Evolutionary conservation across 2,329 filamentous ascomycete species (phyloP).

Genomic region (Phialophora expanda): DNA sequence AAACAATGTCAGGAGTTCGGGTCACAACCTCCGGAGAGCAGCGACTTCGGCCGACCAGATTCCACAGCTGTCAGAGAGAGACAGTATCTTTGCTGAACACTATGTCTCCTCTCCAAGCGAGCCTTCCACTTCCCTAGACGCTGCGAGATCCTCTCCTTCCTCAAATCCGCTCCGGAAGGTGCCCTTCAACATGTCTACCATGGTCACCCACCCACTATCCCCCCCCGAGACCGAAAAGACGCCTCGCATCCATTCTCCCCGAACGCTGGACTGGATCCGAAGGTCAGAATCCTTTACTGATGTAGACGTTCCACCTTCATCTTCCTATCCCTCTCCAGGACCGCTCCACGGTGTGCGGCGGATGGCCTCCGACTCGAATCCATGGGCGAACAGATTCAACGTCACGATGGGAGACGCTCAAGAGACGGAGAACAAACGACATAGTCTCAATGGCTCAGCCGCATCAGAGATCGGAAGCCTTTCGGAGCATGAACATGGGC

Average conservation of each 20-base stretch:
- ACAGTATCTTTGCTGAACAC: constrained; percentile 68
- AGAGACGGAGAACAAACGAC: constrained; percentile 16
- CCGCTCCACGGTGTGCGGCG: constrained; percentile 35
- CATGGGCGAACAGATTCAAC: constrained; percentile 36
- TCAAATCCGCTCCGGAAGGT: constrained; percentile 24
- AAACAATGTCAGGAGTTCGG: constrained; percentile 30
- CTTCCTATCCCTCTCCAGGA: constrained; percentile 24
- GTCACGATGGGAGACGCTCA: constrained; percentile 28
- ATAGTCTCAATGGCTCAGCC: constrained; percentile 12
- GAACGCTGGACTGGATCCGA: constrained; percentile 29
- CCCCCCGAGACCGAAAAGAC: constrained; percentile 31
- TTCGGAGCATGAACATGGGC: constrained; percentile 37
- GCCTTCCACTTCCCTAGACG: constrained; percentile 25
- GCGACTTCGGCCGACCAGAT: constrained; percentile 40
- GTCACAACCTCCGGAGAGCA: constrained; percentile 30
- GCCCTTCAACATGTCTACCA: constrained; percentile 30
- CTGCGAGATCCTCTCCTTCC: constrained; percentile 20
- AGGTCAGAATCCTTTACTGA: constrained; percentile 29
- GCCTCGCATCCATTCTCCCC: constrained; percentile 20
- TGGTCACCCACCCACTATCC: constrained; percentile 29
- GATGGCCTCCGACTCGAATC: constrained; percentile 35
- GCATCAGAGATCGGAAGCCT: constrained; percentile 36
- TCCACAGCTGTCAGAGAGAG: constrained; percentile 65
- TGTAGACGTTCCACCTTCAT: constrained; percentile 15
- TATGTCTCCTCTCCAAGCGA: constrained; percentile 59